phyloP scores from a whole-genome alignment of 768 basidiomycete genomes.

The Rhodotorula paludigena region DNA sequence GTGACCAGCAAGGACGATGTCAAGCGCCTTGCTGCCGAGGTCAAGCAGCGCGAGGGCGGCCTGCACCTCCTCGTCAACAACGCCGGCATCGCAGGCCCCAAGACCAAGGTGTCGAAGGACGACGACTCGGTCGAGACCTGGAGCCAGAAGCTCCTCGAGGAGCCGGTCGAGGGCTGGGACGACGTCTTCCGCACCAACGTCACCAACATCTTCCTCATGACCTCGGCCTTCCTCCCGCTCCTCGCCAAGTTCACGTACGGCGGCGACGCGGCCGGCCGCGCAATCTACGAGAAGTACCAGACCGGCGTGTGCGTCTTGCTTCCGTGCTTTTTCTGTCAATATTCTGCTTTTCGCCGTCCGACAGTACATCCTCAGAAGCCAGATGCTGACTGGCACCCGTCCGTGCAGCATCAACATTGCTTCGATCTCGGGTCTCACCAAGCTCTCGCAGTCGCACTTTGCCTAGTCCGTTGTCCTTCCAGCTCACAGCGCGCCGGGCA shows the following conservation, averaged over 20 bases:
- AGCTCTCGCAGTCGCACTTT: background rate
- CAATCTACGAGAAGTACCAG: constrained; percentile 20
- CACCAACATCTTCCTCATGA: constrained; percentile 5
- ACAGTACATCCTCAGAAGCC: too few relatives aligned
- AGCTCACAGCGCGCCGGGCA: background rate
- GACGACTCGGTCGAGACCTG: background rate
- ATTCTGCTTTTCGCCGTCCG: too few relatives aligned
- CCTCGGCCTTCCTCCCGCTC: constrained; percentile 26
- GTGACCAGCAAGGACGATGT: constrained; percentile 26
- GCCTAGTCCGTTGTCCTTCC: background rate
- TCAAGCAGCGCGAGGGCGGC: constrained; percentile 19
- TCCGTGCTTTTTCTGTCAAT: too few relatives aligned
- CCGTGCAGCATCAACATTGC: constrained; percentile 15
- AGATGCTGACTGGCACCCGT: background rate
- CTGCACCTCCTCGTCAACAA: constrained; percentile 22
- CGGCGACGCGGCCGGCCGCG: constrained; percentile 4
- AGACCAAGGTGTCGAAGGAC: background rate
- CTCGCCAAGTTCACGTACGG: constrained; percentile 23
- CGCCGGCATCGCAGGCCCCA: constrained; percentile 12
- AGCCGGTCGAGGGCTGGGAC: constrained; percentile 19
- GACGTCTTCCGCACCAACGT: constrained; percentile 28
- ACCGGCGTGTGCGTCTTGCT: background rate
- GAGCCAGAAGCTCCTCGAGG: background rate
- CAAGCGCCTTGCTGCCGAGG: constrained; percentile 13
- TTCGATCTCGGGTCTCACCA: constrained; percentile 18